phyloP scores from a whole-genome alignment of 306 rosid genomes.

The Geum urbanum region DNA sequence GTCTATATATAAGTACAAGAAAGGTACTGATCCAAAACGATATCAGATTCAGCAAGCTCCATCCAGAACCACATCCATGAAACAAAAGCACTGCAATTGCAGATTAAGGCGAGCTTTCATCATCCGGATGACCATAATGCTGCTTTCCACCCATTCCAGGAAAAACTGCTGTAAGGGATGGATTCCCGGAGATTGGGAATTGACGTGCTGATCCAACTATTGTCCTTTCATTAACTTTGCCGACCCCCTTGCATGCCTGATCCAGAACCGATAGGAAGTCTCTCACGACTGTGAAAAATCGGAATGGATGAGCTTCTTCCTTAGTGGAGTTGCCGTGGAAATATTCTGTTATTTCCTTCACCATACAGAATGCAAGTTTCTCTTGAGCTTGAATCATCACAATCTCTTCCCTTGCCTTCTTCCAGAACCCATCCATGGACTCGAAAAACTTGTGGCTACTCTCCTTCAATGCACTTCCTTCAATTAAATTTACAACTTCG shows the following conservation, averaged over 20 bases:
- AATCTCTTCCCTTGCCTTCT: constrained; percentile 63
- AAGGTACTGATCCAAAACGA: neutral
- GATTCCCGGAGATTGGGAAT: constrained; percentile 35
- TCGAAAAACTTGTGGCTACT: constrained; percentile 49
- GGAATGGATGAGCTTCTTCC: constrained; percentile 86
- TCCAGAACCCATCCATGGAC: constrained; percentile 60
- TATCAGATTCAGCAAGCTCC: constrained; percentile 13
- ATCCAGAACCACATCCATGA: neutral
- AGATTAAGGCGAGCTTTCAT: constrained; percentile 34
- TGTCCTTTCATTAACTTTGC: constrained; percentile 70
- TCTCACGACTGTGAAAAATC: constrained; percentile 72
- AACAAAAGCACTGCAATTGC: constrained; percentile 18
- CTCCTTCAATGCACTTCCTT: constrained; percentile 44
- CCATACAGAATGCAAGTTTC: constrained; percentile 47
- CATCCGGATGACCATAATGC: constrained; percentile 47
- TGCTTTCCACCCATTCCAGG: constrained; percentile 46
- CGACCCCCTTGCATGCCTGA: constrained; percentile 79
- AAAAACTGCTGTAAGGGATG: constrained; percentile 33
- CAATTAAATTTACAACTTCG: constrained; percentile 53
- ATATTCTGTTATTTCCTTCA: constrained; percentile 77
- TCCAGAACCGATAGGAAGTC: constrained; percentile 75
- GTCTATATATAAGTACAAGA: constrained; percentile 12
- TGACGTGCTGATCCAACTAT: constrained; percentile 55
- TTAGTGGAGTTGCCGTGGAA: constrained; percentile 79
- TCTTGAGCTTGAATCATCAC: constrained; percentile 50